Evolutionary conservation across 331 rosid genomes (phyloP), one percentile per base, ranked within the genome.

Genomic region (Acacia pycnantha): DNA sequence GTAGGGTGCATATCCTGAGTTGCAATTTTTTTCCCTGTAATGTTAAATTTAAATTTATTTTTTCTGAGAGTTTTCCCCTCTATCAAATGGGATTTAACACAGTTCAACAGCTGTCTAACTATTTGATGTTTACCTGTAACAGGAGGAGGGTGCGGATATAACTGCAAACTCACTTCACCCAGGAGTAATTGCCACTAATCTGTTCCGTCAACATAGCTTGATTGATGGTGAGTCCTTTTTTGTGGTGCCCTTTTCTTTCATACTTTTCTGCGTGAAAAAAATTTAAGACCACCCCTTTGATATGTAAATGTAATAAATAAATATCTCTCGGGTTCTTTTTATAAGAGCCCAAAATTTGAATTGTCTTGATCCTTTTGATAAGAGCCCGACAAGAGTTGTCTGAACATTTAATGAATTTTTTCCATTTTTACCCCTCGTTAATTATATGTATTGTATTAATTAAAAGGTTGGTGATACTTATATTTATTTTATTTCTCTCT

Each of bases 91-190:
- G 62, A 71, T 46, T 44, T 44, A n/a, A 21, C 56, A 13, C 54
- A 43, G 6, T 70, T 26, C 41, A 46, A 29, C 15, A 29, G 33
- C 75, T 47, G 13, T 73, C 50, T 56, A 15, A 72, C 22, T 72
- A 26, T 47, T 48, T 47, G 26, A 46, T 48, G 27, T 16, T 73
- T 9, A 73, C 61, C 22, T 47, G 44, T 47, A 48, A 73, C 93
- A 93, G 98, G 96, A 90, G 83, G 97, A 90, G 50, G 88, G 83
- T 37, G 88, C 82, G 76, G 82, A 92, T 54, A 88, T 93, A 78
- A 90, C 94, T 33, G 97, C 94, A 71, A 95, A 95, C 86, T 91
- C 97, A 58, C 97, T 95, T 90, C 99, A 95, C 74, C 99, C 98
- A 4, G 99, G 99, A 83, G 14, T 78, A 82, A 86, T 95, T 51